Evolutionary conservation across 352 stramenopile genomes (phyloP).

Genomic region (Globisporangium acanthophoron): DNA sequence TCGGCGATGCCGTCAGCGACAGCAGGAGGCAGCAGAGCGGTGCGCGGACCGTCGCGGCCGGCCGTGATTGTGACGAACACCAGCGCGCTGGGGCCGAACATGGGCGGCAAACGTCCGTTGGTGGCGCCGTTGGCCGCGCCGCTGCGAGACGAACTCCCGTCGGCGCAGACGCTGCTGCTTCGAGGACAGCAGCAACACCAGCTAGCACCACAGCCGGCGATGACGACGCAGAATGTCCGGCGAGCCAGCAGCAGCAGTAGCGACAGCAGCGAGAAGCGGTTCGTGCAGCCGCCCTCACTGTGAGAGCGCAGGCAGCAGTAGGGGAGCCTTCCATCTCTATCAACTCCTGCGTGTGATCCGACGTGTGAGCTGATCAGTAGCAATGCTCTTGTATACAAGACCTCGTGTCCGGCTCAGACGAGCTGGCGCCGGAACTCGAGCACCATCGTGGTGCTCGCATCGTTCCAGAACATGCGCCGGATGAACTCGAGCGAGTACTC

Average conservation of each 20-base stretch:
- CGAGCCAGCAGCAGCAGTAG: neutral
- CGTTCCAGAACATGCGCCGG: conserved; percentile 47
- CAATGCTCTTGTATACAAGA: neutral
- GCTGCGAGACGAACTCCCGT: neutral
- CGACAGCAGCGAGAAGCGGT: neutral
- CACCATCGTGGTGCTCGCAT: conserved; percentile 32
- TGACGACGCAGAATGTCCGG: neutral
- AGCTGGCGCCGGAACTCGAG: conserved; percentile 46
- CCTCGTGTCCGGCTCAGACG: neutral
- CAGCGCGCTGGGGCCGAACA: neutral
- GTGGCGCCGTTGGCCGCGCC: conserved; percentile 6
- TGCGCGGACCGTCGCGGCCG: conserved; percentile 4
- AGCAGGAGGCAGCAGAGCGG: neutral
- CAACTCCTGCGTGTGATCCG: too few relatives aligned
- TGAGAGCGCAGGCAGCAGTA: too few relatives aligned
- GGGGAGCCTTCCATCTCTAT: neutral
- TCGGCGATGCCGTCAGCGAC: neutral
- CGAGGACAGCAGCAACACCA: conserved; percentile 10
- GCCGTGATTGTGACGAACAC: conserved; percentile 9
- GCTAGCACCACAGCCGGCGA: too few relatives aligned
- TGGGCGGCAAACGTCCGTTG: neutral
- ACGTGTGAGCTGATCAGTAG: too few relatives aligned
- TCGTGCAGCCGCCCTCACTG: neutral
- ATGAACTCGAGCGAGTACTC: conserved; percentile 72
- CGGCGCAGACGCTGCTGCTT: conserved; percentile 10